These are phyloP conservation scores for Russula sp. DNA, from an alignment of 768 basidiomycete genomes.

Conservation along the genomic window DNA sequence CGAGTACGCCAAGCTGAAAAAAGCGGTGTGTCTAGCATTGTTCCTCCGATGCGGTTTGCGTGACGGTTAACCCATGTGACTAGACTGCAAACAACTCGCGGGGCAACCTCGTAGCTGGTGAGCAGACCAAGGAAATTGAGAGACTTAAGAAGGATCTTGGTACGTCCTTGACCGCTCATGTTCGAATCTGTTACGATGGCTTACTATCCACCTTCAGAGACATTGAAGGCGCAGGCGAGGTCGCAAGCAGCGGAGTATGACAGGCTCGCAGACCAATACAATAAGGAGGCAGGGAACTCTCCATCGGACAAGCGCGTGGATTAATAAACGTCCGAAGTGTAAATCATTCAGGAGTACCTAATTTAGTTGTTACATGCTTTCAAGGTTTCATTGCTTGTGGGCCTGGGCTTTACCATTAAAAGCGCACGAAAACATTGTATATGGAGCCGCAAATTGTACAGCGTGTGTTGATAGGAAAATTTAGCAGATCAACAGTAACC, in stretches of 20 bases:
- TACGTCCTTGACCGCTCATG: slow-evolving; percentile 1
- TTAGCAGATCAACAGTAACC: neutral
- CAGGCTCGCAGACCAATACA: slow-evolving; percentile 72
- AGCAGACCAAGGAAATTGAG: slow-evolving; percentile 51
- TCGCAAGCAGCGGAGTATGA: slow-evolving; percentile 80
- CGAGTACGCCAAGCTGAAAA: slow-evolving; percentile 78
- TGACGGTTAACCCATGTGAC: neutral
- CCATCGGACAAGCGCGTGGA: slow-evolving; percentile 61
- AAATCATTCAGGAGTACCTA: neutral
- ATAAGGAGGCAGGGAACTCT: slow-evolving; percentile 55
- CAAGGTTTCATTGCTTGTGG: neutral
- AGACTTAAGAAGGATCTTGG: slow-evolving; percentile 63
- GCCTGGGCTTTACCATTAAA: neutral
- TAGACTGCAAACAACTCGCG: slow-evolving; percentile 36
- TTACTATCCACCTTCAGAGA: slow-evolving; percentile 40
- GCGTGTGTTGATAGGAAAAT: neutral
- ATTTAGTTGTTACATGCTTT: neutral
- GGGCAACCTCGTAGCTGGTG: slow-evolving; percentile 29
- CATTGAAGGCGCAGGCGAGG: slow-evolving; percentile 73
- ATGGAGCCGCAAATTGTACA: neutral
- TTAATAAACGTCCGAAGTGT: slow-evolving; percentile 28
- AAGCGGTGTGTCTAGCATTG: slow-evolving; percentile 31
- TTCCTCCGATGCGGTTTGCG: neutral
- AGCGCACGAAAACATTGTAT: neutral
- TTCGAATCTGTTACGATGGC: neutral